These are phyloP conservation scores for Neoascochyta sp. DNA, from an alignment of 2,329 filamentous ascomycete genomes.

Conservation along the genomic window DNA sequence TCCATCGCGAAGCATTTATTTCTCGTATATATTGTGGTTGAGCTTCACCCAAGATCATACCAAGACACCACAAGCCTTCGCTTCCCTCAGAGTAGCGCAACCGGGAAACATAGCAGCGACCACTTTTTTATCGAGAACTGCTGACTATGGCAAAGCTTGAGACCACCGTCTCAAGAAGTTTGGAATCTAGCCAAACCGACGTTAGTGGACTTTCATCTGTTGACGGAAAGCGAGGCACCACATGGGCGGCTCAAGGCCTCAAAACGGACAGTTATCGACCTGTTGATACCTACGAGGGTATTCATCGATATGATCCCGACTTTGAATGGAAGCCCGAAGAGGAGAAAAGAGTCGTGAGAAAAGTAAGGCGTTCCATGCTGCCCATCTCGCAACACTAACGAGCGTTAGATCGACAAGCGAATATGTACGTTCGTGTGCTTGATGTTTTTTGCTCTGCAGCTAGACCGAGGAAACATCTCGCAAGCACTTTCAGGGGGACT, in stretches of 20 bases:
- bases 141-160: too few species aligned
- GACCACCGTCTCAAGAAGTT: too few species aligned
- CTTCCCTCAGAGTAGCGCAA: too few species aligned
- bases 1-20: too few species aligned
- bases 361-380: slow-evolving; percentile 36
- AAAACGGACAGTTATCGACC: slow-evolving; percentile 45
- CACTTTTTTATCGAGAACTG: too few species aligned
- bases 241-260: slow-evolving; percentile 38
- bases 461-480: slow-evolving; percentile 48
- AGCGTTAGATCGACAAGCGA: slow-evolving; percentile 47
- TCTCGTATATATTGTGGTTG: too few species aligned
- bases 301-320: slow-evolving; percentile 56
- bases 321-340: slow-evolving; percentile 56
- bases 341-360: slow-evolving; percentile 54
- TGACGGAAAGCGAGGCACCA: slow-evolving; percentile 17
- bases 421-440: slow-evolving; percentile 53
- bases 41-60: too few species aligned
- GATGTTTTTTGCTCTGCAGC: slow-evolving; percentile 45
- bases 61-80: too few species aligned
- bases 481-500: slow-evolving; percentile 38
- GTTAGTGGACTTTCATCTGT: too few species aligned
- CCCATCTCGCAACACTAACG: not conserved
- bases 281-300: slow-evolving; percentile 56
- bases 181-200: too few species aligned
- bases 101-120: too few species aligned